Base-by-base conservation (phyloP, 495 filamentous ascomycete species). In the Penicillium ucsense region DNA sequence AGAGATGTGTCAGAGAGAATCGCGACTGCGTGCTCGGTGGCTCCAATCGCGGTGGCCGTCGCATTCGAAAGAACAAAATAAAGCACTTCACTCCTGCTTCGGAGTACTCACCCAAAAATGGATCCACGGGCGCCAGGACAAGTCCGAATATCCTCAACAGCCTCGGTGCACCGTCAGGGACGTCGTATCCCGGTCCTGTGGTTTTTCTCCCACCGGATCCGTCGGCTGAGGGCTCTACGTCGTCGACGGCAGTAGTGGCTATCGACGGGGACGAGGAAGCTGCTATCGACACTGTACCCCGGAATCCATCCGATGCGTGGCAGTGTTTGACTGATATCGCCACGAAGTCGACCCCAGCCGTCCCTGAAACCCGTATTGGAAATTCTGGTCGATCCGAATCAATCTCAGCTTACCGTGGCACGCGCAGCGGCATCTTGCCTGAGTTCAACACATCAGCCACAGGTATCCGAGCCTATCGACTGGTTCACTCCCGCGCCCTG, bases 21-120 rank as follows among this genome's bases (percentile, higher is more conserved):
- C 73, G 71, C 32, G 80, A 83, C 42, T 84, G 80, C 56, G 67
- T 83, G 6, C 65, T 84, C 4, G 79, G 80, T 33, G 71, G 74
- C 41, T 79, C 76, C 11, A 82, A 82, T 58, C 73, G 80, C 27
- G 80, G 80, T 32, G 80, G 80, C 11, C 72, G 78, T 36, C 74
- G 80, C 42, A 76, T 81, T 48, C 74, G 76, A 33, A 74, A 72
- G 52, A 72, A 70, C 41, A 73, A 74, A 45, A 68, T 69, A 31
- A 66, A 66, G 38, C 65, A 67, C 38, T 62, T 66, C 39, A 71
- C 64, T 0, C 60, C 67, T 12, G 52, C 59, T 29, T 49, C 39
- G 8, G 60, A 50, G 38, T 30, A 43, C 8, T 62, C 60, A 31
- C 61, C 50, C 5, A 62, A 40, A 46, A 67, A 60, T 20, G 52